Percentiles rank a stretch among this genome's conserved stretches.
Evolutionary conservation across 257 asterid species (phyloP).

Genomic region (Schizonepeta tenuifolia): DNA sequence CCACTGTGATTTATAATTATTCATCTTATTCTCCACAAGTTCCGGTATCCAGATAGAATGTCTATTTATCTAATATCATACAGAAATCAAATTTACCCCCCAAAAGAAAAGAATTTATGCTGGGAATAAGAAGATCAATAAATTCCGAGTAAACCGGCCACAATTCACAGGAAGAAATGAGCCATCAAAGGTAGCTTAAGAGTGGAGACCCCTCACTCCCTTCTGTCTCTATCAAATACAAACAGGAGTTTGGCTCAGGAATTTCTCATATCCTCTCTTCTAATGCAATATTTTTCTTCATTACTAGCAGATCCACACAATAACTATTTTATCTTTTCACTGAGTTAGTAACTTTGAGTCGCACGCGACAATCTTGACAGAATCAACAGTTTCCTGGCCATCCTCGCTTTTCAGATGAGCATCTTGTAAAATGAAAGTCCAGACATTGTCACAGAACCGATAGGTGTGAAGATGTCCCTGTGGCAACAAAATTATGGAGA

Average conservation of each 20-base stretch:
- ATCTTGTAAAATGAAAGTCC: constrained; percentile 98
- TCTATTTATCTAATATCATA: too few relatives aligned
- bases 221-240: constrained; percentile 28
- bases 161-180: neutral
- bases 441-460: constrained; percentile 97
- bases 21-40: too few relatives aligned
- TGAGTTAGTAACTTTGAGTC: constrained; percentile 86
- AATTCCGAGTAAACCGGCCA: neutral
- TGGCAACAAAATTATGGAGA: constrained; percentile 20
- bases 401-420: constrained; percentile 86
- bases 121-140: neutral
- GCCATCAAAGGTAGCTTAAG: constrained; percentile 15
- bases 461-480: constrained; percentile 99
- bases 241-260: constrained; percentile 23
- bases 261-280: constrained; percentile 19
- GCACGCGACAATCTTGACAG: constrained; percentile 93
- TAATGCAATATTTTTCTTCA: constrained; percentile 12
- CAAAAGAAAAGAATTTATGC: neutral
- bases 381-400: constrained; percentile 76
- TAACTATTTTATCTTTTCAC: constrained; percentile 49
- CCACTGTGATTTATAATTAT: too few relatives aligned
- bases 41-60: too few relatives aligned
- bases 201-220: constrained; percentile 14
- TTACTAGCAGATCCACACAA: constrained; percentile 35
- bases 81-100: neutral